phyloP scores from a whole-genome alignment of 169 alveolate genomes.

The Plasmodium knowlesi region DNA sequence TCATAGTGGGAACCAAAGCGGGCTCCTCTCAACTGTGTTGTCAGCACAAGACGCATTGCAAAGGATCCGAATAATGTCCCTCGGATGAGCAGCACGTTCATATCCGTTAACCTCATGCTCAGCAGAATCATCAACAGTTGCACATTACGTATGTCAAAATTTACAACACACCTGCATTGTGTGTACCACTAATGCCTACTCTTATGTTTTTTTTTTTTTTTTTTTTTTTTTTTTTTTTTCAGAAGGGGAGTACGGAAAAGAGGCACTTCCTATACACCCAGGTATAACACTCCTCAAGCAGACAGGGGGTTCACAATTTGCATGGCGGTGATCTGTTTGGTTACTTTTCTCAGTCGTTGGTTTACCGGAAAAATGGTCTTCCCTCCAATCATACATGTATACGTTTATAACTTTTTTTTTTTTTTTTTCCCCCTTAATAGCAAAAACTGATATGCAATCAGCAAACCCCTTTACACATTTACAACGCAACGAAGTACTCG shows the following conservation, averaged over 20 bases:
- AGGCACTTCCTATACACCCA: background rate
- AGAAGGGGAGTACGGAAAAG: background rate
- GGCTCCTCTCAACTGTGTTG: background rate
- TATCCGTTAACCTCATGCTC: background rate
- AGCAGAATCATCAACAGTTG: background rate
- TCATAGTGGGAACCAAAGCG: background rate
- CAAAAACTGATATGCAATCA: constrained; percentile 41
- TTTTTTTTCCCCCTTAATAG: constrained; percentile 8
- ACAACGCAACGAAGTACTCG: constrained; percentile 81
- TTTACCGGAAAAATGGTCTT: background rate
- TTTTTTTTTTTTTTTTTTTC: background rate
- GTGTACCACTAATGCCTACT: background rate
- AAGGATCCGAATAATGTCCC: background rate
- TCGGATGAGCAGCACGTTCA: background rate
- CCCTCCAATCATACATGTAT: background rate
- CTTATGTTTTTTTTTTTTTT: background rate
- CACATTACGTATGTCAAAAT: background rate
- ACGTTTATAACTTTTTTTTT: background rate
- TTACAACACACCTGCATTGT: background rate
- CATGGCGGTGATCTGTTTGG: background rate
- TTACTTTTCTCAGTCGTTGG: background rate
- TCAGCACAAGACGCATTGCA: background rate
- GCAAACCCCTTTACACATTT: constrained; percentile 66
- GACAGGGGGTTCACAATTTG: background rate
- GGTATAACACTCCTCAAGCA: background rate